Conservation (phyloP, 345 rosid genomes). For the Eucalyptus viminalis region DNA sequence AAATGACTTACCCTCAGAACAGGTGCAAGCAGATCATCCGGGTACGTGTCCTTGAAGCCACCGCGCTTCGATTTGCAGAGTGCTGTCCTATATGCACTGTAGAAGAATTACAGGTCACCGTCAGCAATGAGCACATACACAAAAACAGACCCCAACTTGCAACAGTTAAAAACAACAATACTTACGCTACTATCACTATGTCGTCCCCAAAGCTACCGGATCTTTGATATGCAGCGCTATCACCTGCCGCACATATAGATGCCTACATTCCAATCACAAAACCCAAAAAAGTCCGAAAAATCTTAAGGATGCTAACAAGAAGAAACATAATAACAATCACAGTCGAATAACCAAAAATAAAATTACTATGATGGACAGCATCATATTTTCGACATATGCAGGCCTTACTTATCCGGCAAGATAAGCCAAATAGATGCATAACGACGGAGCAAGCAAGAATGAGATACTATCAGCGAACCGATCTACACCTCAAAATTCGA, state of each 20-base stretch:
- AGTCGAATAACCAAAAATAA: neutral
- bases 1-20: constrained; percentile 44
- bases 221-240: constrained; percentile 84
- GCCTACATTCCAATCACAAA: constrained; percentile 20
- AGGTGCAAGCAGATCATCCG: constrained; percentile 85
- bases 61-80: constrained; percentile 83
- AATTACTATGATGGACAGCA: neutral
- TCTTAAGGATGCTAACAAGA: neutral
- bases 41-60: constrained; percentile 79
- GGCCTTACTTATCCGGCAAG: neutral
- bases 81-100: constrained; percentile 77
- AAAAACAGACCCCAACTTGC: neutral
- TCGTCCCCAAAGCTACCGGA: constrained; percentile 69
- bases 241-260: constrained; percentile 80
- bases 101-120: neutral
- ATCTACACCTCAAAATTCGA: neutral
- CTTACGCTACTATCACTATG: constrained; percentile 88
- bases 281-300: neutral
- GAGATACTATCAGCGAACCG: neutral
- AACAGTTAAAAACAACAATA: neutral
- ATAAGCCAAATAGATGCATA: neutral
- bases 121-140: neutral
- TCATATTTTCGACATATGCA: neutral
- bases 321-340: neutral
- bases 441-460: neutral